A percentile compares a stretch with the other conserved stretches of the same genome.
Conservation (phyloP, 495 filamentous ascomycete species). For the Trichoderma erinaceum region DNA sequence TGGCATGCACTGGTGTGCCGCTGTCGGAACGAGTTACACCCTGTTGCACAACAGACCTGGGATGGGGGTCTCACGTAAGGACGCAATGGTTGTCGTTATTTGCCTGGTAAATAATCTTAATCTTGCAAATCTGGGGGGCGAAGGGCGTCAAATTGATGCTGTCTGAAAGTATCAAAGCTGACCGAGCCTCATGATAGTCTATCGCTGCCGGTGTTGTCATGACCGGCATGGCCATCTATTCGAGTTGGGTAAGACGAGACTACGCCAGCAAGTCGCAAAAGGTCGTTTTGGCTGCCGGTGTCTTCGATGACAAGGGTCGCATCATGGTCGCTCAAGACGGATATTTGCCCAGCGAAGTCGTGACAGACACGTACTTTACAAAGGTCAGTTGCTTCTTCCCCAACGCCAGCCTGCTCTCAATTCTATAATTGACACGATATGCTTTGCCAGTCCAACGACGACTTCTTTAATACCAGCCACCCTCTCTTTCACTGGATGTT, state of each 20-base stretch:
- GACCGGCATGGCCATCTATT: constrained; percentile 44
- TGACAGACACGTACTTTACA: constrained; percentile 65
- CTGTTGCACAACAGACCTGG: background rate
- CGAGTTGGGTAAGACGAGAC: constrained; percentile 47
- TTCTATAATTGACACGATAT: constrained; percentile 23
- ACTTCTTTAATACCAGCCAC: constrained; percentile 69
- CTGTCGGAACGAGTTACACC: constrained; percentile 63
- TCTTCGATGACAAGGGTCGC: constrained; percentile 68
- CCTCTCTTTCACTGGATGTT: constrained; percentile 85
- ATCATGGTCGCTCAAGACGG: constrained; percentile 77
- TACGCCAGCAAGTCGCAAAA: constrained; percentile 65
- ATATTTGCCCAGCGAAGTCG: constrained; percentile 70
- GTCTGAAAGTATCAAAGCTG: background rate
- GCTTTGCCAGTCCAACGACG: constrained; percentile 34
- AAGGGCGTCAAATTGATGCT: background rate
- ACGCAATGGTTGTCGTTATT: constrained; percentile 56
- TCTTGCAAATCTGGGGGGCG: background rate
- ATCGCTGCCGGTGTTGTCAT: constrained; percentile 53
- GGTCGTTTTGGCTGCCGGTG: constrained; percentile 67
- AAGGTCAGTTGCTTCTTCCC: constrained; percentile 10
- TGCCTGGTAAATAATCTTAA: constrained; percentile 56
- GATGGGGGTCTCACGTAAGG: constrained; percentile 41
- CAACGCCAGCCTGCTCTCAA: constrained; percentile 31
- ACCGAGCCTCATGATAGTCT: constrained; percentile 37
- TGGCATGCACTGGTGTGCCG: constrained; percentile 85